phyloP scores from a whole-genome alignment of 768 basidiomycete genomes.

The Tulasnella sp. region DNA sequence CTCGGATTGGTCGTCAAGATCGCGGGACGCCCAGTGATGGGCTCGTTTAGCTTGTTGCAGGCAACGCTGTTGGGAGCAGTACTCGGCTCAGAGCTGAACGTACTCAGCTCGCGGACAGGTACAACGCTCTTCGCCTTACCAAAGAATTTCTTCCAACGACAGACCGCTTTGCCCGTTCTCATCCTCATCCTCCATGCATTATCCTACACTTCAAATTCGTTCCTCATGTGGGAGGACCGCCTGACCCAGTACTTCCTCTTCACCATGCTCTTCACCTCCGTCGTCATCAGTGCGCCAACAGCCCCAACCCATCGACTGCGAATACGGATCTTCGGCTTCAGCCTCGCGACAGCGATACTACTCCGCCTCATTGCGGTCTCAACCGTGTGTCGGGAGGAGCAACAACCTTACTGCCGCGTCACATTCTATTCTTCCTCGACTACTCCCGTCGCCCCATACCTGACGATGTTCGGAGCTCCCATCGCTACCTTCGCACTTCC shows the following conservation, averaged over 20 bases:
- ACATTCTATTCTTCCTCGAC: conserved; percentile 80
- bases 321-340: conserved; percentile 65
- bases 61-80: conserved; percentile 18
- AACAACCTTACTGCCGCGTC: conserved; percentile 78
- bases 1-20: conserved; percentile 33
- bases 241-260: conserved; percentile 66
- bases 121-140: conserved; percentile 7
- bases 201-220: conserved; percentile 87
- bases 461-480: conserved; percentile 51
- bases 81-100: conserved; percentile 25
- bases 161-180: conserved; percentile 28
- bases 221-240: conserved; percentile 95
- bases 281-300: conserved; percentile 51
- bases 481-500: conserved; percentile 54
- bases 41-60: conserved; percentile 11
- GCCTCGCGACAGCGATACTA: conserved; percentile 54
- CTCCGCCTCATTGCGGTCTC: conserved; percentile 70
- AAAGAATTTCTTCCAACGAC: background rate
- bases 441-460: conserved; percentile 53
- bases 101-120: conserved; percentile 18
- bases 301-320: conserved; percentile 65
- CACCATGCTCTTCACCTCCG: conserved; percentile 50
- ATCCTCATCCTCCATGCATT: conserved; percentile 60
- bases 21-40: background rate
- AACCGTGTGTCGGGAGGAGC: conserved; percentile 92